Base-by-base conservation (phyloP, 192 early-diverging fungal genomes). In the Entomortierella beljakovae region DNA sequence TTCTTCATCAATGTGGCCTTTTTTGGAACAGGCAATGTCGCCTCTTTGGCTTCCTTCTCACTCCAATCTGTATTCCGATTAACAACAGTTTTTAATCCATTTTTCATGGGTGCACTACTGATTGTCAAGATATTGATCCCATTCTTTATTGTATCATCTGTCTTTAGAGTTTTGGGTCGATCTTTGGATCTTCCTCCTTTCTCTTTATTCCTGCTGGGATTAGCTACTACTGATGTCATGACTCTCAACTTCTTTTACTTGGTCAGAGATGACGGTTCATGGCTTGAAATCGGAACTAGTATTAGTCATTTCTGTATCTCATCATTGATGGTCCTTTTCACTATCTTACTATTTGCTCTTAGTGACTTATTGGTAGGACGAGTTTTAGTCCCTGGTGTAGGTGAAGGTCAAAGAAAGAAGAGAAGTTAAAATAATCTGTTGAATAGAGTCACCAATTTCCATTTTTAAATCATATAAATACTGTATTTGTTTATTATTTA, bases 221-320 rank as follows among this genome's bases (percentile, higher is more conserved):
- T 97, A 13, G 87, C 89, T 35, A 96, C 94, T 13, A 95, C 93
- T 0, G 97, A 98, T 80, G 85, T 98, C 0, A 94, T 94, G 91
- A 97, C 97, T 1, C 86, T 98, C 60, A 97, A 97, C 86, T 98
- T 98, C 73, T 98, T 98, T 73, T 98, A 94, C 66, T 85, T 97
- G 49, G 97, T 98, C 35, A 71, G 88, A 20, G 97, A 98, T 83
- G 84, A 90, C 74, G 97, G 97, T 13, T 92, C 90, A 55, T 98
- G 97, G 97, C 82, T 98, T 32, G 97, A 98, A 81, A 98, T 98
- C 75, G 97, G 97, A 26, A 96, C 95, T 50, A 94, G 92, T 52
- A 98, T 98, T 71, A 94, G 92, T 61, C 97, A 98, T 74, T 98
- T 97, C 82, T 92, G 94, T 63, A 98, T 98, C 71, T 90, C 94